phyloP scores from a whole-genome alignment of 805 yeast species.

The Ogataea dorogensis region DNA sequence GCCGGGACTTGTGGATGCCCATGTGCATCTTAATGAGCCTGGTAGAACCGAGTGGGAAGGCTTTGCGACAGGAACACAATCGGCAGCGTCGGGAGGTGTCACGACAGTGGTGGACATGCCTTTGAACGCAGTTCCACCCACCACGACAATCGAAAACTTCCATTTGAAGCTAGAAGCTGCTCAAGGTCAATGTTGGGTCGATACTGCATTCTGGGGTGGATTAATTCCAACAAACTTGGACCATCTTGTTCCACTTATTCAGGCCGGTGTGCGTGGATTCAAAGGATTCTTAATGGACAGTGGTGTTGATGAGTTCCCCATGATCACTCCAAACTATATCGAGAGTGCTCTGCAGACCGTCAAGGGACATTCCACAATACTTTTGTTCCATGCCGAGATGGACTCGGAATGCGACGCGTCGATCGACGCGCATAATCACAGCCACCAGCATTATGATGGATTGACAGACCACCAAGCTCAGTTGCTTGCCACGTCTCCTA shows the following conservation, averaged over 20 bases:
- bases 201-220: conserved; percentile 97
- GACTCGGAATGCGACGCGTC: conserved; percentile 28
- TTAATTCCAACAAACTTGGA: conserved; percentile 74
- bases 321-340: conserved; percentile 64
- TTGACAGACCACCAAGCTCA: conserved; percentile 50
- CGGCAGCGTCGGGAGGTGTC: conserved; percentile 95
- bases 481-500: conserved; percentile 55
- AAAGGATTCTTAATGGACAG: conserved; percentile 90
- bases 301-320: conserved; percentile 96
- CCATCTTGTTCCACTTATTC: conserved; percentile 70
- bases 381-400: conserved; percentile 95
- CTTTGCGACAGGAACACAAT: conserved; percentile 91
- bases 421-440: conserved; percentile 39
- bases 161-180: conserved; percentile 78
- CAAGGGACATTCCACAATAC: conserved; percentile 60
- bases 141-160: conserved; percentile 79
- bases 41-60: conserved; percentile 99
- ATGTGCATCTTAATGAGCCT: conserved; percentile 93
- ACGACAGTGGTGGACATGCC: conserved; percentile 98
- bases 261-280: conserved; percentile 90
- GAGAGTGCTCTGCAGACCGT: conserved; percentile 63
- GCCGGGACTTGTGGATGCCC: conserved; percentile 93
- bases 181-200: conserved; percentile 81
- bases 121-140: conserved; percentile 91
- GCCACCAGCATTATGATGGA: conserved; percentile 33